phyloP scores from a whole-genome alignment of 1,139 yeast species.

The Debaryomycetaceae sp. region DNA sequence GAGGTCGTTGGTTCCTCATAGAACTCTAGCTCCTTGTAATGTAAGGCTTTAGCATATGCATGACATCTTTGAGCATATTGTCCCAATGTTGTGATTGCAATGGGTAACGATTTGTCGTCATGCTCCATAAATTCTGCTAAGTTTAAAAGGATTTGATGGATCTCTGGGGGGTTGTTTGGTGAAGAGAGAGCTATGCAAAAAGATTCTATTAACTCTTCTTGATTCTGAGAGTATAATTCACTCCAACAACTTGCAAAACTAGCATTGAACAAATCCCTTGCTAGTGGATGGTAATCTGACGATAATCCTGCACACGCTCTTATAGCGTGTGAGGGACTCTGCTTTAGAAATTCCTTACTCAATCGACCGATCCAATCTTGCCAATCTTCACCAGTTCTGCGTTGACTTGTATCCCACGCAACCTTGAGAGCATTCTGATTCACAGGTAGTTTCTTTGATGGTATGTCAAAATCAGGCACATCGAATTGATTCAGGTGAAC shows the following conservation, averaged over 20 bases:
- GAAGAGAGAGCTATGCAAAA: slow-evolving; percentile 85
- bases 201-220: slow-evolving; percentile 84
- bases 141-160: slow-evolving; percentile 82
- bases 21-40: slow-evolving; percentile 91
- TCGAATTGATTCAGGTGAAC: slow-evolving; percentile 49
- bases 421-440: slow-evolving; percentile 71
- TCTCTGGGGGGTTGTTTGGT: slow-evolving; percentile 93
- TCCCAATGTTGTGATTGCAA: slow-evolving; percentile 83
- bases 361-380: slow-evolving; percentile 93
- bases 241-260: slow-evolving; percentile 97
- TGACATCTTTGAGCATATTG: slow-evolving; percentile 94
- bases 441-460: slow-evolving; percentile 74
- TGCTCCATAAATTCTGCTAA: slow-evolving; percentile 97
- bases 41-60: slow-evolving; percentile 96
- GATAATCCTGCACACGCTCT: slow-evolving; percentile 93
- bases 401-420: slow-evolving; percentile 91
- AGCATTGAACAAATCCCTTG: slow-evolving; percentile 88
- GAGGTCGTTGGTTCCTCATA: slow-evolving; percentile 91
- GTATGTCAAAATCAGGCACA: slow-evolving; percentile 62
- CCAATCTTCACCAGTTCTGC: slow-evolving; percentile 95
- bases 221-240: slow-evolving; percentile 86
- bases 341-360: slow-evolving; percentile 81
- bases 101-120: slow-evolving; percentile 90
- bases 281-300: slow-evolving; percentile 81
- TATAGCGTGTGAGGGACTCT: slow-evolving; percentile 92